A percentile compares a stretch with the other conserved stretches of the same genome.
Conservation (phyloP, 2,329 filamentous ascomycete genomes). For the Aspergillus quadrilineatus region DNA sequence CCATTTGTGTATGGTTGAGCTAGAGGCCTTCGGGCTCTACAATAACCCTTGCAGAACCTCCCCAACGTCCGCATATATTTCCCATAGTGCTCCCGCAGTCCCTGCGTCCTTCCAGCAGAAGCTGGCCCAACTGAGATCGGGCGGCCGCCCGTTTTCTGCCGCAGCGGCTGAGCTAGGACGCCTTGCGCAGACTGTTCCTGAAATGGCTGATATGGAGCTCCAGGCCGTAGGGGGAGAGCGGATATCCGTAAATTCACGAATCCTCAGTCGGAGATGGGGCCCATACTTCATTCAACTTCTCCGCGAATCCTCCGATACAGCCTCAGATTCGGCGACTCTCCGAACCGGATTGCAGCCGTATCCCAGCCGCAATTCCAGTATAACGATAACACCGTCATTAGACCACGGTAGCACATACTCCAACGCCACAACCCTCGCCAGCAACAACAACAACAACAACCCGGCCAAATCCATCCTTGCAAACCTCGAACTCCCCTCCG, state of each 20-base stretch:
- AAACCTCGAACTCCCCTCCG: constrained; percentile 54
- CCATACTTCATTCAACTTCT: constrained; percentile 93
- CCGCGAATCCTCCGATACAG: constrained; percentile 73
- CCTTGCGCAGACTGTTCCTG: constrained; percentile 73
- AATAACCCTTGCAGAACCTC: constrained; percentile 82
- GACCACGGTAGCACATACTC: constrained; percentile 44
- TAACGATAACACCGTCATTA: constrained; percentile 72
- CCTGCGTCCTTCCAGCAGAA: constrained; percentile 54
- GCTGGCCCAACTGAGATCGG: constrained; percentile 58
- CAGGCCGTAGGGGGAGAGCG: constrained; percentile 86
- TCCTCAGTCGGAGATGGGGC: constrained; percentile 86
- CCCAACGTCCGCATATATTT: constrained; percentile 80
- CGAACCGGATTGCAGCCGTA: constrained; percentile 61
- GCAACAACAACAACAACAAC: constrained; percentile 32
- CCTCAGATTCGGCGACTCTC: constrained; percentile 72
- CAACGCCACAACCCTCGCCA: constrained; percentile 43
- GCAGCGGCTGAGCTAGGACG: constrained; percentile 84
- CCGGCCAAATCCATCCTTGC: constrained; percentile 36
- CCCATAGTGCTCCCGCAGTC: constrained; percentile 72
- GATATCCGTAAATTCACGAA: constrained; percentile 87
- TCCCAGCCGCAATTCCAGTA: constrained; percentile 71
- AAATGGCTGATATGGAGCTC: constrained; percentile 95
- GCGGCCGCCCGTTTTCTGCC: constrained; percentile 71
- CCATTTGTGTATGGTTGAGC: constrained; percentile 93
- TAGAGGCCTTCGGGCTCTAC: constrained; percentile 95